Conservation (phyloP, 139 green algal genomes). For the Nannochloris sp. region DNA sequence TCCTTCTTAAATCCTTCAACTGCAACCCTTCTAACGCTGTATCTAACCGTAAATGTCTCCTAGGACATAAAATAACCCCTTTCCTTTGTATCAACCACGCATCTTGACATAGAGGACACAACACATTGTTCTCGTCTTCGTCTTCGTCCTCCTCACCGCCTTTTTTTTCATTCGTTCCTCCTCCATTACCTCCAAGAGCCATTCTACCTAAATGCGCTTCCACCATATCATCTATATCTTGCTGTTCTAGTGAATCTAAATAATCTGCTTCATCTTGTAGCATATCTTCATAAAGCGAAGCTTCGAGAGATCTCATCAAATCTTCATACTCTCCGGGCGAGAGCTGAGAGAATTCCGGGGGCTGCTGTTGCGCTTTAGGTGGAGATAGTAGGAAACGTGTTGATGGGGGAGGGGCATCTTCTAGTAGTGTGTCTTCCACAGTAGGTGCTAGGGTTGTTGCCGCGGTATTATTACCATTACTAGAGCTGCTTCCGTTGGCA, state of each 20-base stretch:
- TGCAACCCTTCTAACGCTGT: slow-evolving; percentile 11
- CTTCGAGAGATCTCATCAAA: slow-evolving; percentile 5
- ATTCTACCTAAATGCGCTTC: background rate
- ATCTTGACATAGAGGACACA: slow-evolving; percentile 22
- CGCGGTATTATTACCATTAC: too few relatives aligned
- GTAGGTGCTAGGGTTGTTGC: too few relatives aligned
- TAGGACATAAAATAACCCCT: slow-evolving; percentile 23
- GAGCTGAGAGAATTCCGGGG: background rate
- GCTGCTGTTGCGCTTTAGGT: background rate
- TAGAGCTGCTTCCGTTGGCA: too few relatives aligned
- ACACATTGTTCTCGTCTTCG: background rate
- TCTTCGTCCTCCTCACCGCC: background rate
- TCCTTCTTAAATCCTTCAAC: slow-evolving; percentile 8
- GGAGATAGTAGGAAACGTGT: background rate
- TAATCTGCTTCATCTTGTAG: slow-evolving; percentile 7
- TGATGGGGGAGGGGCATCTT: too few relatives aligned
- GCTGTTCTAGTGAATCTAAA: slow-evolving; percentile 5
- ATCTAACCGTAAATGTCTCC: slow-evolving; percentile 26
- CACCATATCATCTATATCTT: slow-evolving; percentile 5
- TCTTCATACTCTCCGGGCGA: slow-evolving; percentile 8
- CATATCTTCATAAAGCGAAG: background rate
- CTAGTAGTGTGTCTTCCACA: too few relatives aligned
- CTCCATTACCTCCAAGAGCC: slow-evolving; percentile 36
- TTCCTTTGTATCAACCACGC: slow-evolving; percentile 9
- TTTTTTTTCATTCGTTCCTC: slow-evolving; percentile 5